Percentiles rank a stretch among this genome's conserved stretches.
These are phyloP conservation scores for Scopulariopsis brevicaulis DNA, from an alignment of 2,329 filamentous ascomycete species.

Conservation along the genomic window DNA sequence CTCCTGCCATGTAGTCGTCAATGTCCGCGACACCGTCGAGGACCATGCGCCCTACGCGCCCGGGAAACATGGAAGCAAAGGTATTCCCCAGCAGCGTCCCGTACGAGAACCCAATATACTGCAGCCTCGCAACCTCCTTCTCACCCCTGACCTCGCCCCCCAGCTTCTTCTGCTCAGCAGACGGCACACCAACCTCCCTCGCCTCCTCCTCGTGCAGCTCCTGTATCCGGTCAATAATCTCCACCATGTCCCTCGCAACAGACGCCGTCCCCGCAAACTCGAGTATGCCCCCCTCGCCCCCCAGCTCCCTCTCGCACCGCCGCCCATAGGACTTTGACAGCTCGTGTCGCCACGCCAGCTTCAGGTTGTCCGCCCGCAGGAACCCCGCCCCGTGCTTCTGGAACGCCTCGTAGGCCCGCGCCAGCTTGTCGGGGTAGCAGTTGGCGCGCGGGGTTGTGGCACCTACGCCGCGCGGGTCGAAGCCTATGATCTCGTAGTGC, in stretches of 20 bases:
- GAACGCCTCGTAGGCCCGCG: conserved; percentile 16
- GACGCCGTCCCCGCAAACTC: conserved; percentile 22
- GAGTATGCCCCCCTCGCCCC: conserved; percentile 15
- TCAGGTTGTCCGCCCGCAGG: conserved; percentile 9
- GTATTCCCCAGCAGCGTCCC: conserved; percentile 21
- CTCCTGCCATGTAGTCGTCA: conserved; percentile 21
- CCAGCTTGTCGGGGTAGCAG: conserved; percentile 22
- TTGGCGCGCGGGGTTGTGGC: conserved; percentile 22
- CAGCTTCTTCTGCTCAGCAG: conserved; percentile 7
- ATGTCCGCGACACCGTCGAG: conserved; percentile 25
- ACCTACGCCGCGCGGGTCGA: conserved; percentile 30
- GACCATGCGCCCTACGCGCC: conserved; percentile 26
- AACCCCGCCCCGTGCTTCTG: conserved; percentile 18
- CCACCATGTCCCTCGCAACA: conserved; percentile 30
- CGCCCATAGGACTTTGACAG: conserved; percentile 14
- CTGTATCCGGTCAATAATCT: conserved; percentile 27
- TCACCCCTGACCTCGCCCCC: conserved; percentile 1
- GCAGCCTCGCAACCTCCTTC: conserved; percentile 16
- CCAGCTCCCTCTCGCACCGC: conserved; percentile 15
- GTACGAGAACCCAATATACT: conserved; percentile 40
- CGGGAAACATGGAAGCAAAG: conserved; percentile 23
- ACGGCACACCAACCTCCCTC: background rate
- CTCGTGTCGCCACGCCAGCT: conserved; percentile 9
- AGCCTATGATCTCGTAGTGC: conserved; percentile 29
- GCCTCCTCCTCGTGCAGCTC: conserved; percentile 14